phyloP scores from a whole-genome alignment of 148 eudicot species.

The Polygonum aviculare region DNA sequence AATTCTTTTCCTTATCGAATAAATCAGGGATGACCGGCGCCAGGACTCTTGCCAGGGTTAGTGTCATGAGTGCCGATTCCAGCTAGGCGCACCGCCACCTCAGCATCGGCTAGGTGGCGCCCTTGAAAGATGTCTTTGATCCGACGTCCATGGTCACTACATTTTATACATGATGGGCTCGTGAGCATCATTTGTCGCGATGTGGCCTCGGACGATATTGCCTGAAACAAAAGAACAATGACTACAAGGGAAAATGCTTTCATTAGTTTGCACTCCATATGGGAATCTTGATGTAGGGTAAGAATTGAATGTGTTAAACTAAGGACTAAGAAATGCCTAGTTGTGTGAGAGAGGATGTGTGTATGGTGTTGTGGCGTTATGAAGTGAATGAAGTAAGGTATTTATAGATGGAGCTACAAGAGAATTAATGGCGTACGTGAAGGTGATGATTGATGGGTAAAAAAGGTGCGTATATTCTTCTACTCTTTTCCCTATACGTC shows the following conservation, averaged over 20 bases:
- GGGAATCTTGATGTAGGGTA: not conserved
- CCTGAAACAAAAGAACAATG: not conserved
- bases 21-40: not conserved
- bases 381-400: not conserved
- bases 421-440: too few species aligned
- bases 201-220: not conserved
- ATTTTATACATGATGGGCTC: not conserved
- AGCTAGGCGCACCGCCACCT: not conserved
- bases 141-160: not conserved
- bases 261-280: not conserved
- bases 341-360: not conserved
- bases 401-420: not conserved
- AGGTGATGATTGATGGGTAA: too few species aligned
- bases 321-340: not conserved
- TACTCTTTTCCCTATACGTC: not conserved
- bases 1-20: too few species aligned
- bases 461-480: not conserved
- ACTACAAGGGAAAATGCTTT: not conserved
- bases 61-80: slow-evolving; percentile 3
- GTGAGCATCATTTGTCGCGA: not conserved
- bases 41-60: slow-evolving; percentile 1
- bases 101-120: not conserved
- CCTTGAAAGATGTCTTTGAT: not conserved
- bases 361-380: not conserved
- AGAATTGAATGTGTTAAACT: too few species aligned